Evolutionary conservation across 163 green algal genomes (phyloP), one percentile per base, ranked within the genome.

Genomic region (Coccomyxa subellipsoidea): DNA sequence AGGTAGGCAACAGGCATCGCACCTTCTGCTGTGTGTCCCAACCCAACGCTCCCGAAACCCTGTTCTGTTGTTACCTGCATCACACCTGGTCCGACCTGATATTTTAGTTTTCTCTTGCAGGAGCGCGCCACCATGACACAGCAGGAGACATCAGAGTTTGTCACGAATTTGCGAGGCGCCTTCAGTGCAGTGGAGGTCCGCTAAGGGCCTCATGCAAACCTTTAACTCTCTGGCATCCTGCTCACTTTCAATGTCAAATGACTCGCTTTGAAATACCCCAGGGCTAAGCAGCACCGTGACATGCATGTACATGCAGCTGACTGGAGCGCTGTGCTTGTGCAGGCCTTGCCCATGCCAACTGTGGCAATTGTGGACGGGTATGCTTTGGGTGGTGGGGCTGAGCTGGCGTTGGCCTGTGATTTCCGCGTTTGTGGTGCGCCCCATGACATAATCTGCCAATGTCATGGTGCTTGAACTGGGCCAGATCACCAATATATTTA

Each of bases 391-490:
- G 94, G 94, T 6, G 95, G 95, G 3, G 90, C 94, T 40, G 95
- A 98, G 91, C 89, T 98, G 83, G 94, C 95, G 7, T 89, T 98
- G 25, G 89, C 94, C 3, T 95, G 92, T 78, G 95, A 98, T 85
- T 83, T 98, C 1, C 88, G 95, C 0, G 86, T 95, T 4, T 89
- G 85, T 69, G 78, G 86, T 89, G 54, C 77, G 53, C 77, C n/a
- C 53, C 38, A 69, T 54, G 12, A 69, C 39, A 66, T n/a, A n/a
- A n/a, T n/a, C n/a, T n/a, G n/a, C n/a, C n/a, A n/a, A n/a, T n/a
- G n/a, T n/a, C n/a, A n/a, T n/a, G n/a, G n/a, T n/a, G n/a, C n/a
- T n/a, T n/a, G n/a, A n/a, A n/a, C n/a, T n/a, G n/a, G n/a, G n/a
- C n/a, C n/a, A n/a, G n/a, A n/a, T n/a, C n/a, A n/a, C n/a, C n/a